Evolutionary conservation across 768 basidiomycete genomes (phyloP).

Genomic region (Harrya chromipes): DNA sequence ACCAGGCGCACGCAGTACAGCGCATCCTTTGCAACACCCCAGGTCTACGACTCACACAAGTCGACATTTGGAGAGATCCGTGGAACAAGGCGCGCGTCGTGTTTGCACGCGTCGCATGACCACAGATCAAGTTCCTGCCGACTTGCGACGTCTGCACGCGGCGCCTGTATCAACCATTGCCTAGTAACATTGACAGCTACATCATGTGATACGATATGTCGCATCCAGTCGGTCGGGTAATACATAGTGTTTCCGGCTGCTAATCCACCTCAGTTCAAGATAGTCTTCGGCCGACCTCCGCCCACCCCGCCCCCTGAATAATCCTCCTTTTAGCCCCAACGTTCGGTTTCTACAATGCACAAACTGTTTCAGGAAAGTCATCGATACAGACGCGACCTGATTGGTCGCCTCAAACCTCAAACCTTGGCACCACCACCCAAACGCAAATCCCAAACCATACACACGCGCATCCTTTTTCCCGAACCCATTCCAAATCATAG

Average conservation of each 20-base stretch:
- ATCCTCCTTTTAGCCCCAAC: constrained; percentile 3
- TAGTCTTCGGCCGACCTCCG: too few species aligned
- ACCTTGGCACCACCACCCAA: too few species aligned
- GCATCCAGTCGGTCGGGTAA: background rate
- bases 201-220: constrained; percentile 2
- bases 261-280: constrained; percentile 12
- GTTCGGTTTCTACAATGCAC: constrained; percentile 5
- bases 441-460: too few species aligned
- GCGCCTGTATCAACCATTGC: constrained; percentile 4
- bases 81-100: constrained; percentile 77
- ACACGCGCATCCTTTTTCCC: too few species aligned
- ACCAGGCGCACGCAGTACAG: constrained; percentile 64
- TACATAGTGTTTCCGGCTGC: constrained; percentile 7
- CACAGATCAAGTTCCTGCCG: too few species aligned
- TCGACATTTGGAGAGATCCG: constrained; percentile 73
- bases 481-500: too few species aligned
- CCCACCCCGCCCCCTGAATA: background rate
- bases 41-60: constrained; percentile 40
- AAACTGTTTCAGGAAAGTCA: constrained; percentile 1
- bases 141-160: background rate
- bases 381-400: background rate
- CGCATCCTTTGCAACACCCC: constrained; percentile 51
- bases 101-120: constrained; percentile 45
- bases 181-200: constrained; percentile 14
- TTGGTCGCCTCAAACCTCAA: background rate